Evolutionary conservation across 2,329 filamentous ascomycete genomes (phyloP), one percentile per base, ranked within the genome.

Genomic region (Hypoxylon rubiginosum): DNA sequence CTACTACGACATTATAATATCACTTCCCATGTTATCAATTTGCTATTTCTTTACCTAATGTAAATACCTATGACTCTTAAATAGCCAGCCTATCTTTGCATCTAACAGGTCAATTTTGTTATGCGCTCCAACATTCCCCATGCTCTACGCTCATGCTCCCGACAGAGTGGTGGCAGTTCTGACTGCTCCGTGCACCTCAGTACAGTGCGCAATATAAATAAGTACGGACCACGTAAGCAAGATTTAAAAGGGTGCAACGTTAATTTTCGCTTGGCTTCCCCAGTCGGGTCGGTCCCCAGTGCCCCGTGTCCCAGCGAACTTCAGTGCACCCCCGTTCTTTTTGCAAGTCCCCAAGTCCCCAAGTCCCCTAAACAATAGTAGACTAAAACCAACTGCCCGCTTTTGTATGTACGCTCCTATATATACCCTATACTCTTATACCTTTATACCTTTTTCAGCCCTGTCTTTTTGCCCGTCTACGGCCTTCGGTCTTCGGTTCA

Each of bases 261-360:
- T 7, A 32, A 7, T 13, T 50, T 19, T 65, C 57, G 51, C 57
- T 60, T 65, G 52, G 36, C 41, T 66, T 55, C 58, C 63, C 63
- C 63, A 58, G 57, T 62, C 58, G 48, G 58, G 45, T 34, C 30
- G 36, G 56, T 60, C 49, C 58, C 58, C 39, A 4, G 5, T 6
- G 54, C 64, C 58, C 58, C 34, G 26, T 28, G 4, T 28, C 26
- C 26, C 26, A 28, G 26, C 26, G 26, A 28, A n/a, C n/a, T 7
- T 28, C 26, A 28, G 26, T 7, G 7, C 26, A 28, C 26, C 26
- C 26, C 26, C 4, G 26, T 28, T 7, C 7, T 7, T 28, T 4
- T n/a, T n/a, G n/a, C n/a, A n/a, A n/a, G n/a, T n/a, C n/a, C n/a
- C n/a, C n/a, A n/a, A n/a, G 32, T 34, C 32, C 9, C 32, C 9